Evolutionary conservation across 441 rosid genomes (phyloP).

Genomic region (Adansonia madagascariensis): DNA sequence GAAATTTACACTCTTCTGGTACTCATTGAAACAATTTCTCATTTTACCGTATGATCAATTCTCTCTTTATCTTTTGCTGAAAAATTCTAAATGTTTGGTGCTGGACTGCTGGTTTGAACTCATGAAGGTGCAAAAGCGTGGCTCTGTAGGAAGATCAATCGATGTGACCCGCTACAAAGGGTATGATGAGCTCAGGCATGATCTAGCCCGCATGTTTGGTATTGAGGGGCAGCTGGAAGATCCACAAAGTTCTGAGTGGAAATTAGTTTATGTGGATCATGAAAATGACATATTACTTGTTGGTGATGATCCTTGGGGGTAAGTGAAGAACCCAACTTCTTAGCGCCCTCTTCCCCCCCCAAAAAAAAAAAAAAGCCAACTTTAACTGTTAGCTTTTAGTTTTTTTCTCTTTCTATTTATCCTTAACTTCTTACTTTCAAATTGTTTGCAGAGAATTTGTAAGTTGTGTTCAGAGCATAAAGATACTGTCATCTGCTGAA

Average conservation of each 20-base stretch:
- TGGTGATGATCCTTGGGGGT: constrained; percentile 99
- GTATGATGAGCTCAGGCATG: constrained; percentile 82
- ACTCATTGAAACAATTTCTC: background rate
- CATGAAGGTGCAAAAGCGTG: constrained; percentile 92
- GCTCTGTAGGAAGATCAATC: constrained; percentile 92
- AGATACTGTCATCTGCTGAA: constrained; percentile 91
- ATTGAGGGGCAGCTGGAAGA: constrained; percentile 92
- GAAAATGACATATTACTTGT: constrained; percentile 91
- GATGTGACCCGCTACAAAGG: constrained; percentile 85
- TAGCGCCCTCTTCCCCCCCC: too few species aligned
- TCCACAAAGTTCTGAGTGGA: constrained; percentile 92
- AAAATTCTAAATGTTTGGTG: constrained; percentile 7
- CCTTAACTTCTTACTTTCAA: background rate
- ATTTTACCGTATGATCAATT: background rate
- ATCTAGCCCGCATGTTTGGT: constrained; percentile 91
- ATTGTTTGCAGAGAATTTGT: constrained; percentile 75
- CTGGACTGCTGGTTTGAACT: constrained; percentile 23
- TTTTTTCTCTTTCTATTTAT: background rate
- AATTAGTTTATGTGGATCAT: constrained; percentile 85
- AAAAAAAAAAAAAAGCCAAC: too few species aligned
- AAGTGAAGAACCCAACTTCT: constrained; percentile 38
- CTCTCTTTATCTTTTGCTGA: background rate
- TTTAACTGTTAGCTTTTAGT: background rate
- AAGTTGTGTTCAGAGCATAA: constrained; percentile 87
- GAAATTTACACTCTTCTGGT: background rate